Conservation (phyloP, 1,139 yeast species). For the Saccharomyces uvarum region DNA sequence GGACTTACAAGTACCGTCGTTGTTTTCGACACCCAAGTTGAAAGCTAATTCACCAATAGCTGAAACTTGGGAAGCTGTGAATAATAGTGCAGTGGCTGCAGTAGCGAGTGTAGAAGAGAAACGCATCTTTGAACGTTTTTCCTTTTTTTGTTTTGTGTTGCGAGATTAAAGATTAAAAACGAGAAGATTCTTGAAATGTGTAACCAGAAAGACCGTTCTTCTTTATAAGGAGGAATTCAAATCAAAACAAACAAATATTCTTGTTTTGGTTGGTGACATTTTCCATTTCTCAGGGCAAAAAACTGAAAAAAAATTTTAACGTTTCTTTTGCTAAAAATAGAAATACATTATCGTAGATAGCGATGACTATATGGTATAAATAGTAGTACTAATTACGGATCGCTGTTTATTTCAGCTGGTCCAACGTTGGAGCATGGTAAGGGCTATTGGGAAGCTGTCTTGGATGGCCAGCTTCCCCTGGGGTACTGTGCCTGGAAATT, state of each 20-base stretch:
- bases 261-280: background rate
- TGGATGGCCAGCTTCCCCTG: conserved; percentile 37
- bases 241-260: background rate
- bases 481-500: conserved; percentile 49
- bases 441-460: conserved; percentile 39
- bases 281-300: background rate
- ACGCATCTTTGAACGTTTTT: conserved; percentile 20
- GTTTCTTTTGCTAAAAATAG: background rate
- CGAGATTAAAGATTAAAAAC: background rate
- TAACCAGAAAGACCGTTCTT: background rate
- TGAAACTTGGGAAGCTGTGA: conserved; percentile 26
- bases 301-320: conserved; percentile 2
- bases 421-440: conserved; percentile 31
- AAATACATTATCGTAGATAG: background rate
- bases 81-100: conserved; percentile 18
- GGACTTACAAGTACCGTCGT: conserved; percentile 64
- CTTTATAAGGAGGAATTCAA: background rate
- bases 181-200: background rate
- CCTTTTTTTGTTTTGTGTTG: background rate
- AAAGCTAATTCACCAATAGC: conserved; percentile 46
- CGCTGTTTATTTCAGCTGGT: background rate
- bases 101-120: conserved; percentile 26
- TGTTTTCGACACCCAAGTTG: conserved; percentile 70
- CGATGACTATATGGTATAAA: background rate
- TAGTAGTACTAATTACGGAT: background rate